Percentiles rank a stretch among this genome's conserved stretches.
Conservation (phyloP, 768 basidiomycete genomes). For the Xanthoconium stramineum region DNA sequence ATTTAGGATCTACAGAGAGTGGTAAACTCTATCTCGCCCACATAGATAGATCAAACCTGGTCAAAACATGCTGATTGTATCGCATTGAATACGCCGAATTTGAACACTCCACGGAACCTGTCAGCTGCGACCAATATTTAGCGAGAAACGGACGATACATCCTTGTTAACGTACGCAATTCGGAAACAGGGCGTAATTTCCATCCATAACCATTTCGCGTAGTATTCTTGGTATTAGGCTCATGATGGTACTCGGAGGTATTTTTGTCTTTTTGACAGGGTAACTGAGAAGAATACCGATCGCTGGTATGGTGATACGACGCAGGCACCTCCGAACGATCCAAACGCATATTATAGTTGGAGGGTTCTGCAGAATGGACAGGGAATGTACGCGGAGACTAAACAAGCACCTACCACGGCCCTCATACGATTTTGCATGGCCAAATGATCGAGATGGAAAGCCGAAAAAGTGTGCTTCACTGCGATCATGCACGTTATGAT, state of each 20-base stretch:
- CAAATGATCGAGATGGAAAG: neutral
- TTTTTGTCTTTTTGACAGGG: neutral
- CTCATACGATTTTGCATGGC: neutral
- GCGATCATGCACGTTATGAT: neutral
- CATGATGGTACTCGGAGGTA: neutral
- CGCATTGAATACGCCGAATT: conserved; percentile 88
- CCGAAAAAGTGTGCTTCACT: neutral
- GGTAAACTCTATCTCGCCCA: neutral
- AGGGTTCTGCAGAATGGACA: conserved; percentile 5
- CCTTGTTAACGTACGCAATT: conserved; percentile 51
- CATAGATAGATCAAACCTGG: conserved; percentile 40
- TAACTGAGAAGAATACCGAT: neutral
- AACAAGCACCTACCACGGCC: conserved; percentile 4
- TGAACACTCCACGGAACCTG: conserved; percentile 76
- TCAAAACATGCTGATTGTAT: conserved; percentile 85
- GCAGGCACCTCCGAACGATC: neutral
- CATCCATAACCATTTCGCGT: conserved; percentile 44
- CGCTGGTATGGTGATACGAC: neutral
- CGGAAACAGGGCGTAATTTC: conserved; percentile 64
- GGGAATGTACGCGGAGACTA: neutral
- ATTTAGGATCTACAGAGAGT: conserved; percentile 47
- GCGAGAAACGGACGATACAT: neutral
- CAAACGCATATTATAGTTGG: neutral
- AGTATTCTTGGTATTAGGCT: conserved; percentile 2
- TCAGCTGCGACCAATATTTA: conserved; percentile 55